Base-by-base conservation (phyloP, 352 stramenopile genomes). In the Plasmopara viticola region DNA sequence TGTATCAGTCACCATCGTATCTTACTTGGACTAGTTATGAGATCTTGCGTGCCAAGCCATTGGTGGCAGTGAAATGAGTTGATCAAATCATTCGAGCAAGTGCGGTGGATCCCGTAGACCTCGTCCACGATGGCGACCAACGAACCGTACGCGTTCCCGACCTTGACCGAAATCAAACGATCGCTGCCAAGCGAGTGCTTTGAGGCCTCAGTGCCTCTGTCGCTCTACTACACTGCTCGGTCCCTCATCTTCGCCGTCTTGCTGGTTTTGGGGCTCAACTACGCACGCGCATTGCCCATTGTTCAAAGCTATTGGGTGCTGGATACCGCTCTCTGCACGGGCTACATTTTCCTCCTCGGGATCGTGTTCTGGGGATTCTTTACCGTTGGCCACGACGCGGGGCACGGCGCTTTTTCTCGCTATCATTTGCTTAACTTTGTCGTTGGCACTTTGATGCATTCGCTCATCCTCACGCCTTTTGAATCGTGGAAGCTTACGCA, bases 311-410 rank as follows among this genome's bases (percentile, higher is more conserved):
- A 63, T 13, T 59, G 51, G 33, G 51, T 51, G 25, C 56, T 86
- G 44, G 73, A 89, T 48, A 58, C 56, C 25, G 59, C 62, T 4
- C 52, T 87, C 1, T 88, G 74, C 59, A 47, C 34, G 17, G 55
- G 47, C 39, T 92, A 92, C 69, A 56, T 87, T 20, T 69, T 86
- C 51, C 59, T 87, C 44, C 81, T 89, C 53, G 79, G 81, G 35
- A 60, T 90, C 51, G 70, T 89, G 41, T 89, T 92, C 62, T 90
- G 78, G 81, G 81, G 81, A 14, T 84, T 92, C 68, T 92, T 90
- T 58, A 92, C 78, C 5, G 67, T 92, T 40, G 82, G 77, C 52
- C 82, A 90, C 57, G 82, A 90, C 60, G 85, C 77, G 53, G 82
- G 82, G 42, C 82, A 92, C 72, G 73, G 74, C 49, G 75, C 82